Evolutionary conservation across 2,329 filamentous ascomycete species (phyloP).

Genomic region (Davidsoniella virescens): DNA sequence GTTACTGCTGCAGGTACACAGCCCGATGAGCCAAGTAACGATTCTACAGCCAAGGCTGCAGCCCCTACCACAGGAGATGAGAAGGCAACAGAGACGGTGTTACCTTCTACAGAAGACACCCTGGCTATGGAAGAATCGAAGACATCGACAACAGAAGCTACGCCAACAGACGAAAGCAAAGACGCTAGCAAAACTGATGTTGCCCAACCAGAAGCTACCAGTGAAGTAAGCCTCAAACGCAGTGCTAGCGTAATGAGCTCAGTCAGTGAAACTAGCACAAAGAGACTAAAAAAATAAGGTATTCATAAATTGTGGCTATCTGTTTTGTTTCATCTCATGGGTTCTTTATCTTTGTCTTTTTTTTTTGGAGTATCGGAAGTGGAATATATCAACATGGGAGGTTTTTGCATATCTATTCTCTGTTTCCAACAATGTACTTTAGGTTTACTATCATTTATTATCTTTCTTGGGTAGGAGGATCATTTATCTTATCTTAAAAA

Average conservation of each 20-base stretch:
- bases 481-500: too few species aligned
- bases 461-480: too few species aligned
- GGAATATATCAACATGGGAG: neutral
- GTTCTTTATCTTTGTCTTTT: neutral
- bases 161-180: conserved; percentile 21
- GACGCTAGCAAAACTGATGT: conserved; percentile 16
- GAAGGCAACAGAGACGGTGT: neutral
- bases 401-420: too few species aligned
- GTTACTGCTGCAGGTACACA: neutral
- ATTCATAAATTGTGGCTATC: neutral
- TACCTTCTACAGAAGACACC: too few species aligned
- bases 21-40: conserved; percentile 4
- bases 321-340: neutral
- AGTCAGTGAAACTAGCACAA: conserved; percentile 45
- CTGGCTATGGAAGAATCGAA: too few species aligned
- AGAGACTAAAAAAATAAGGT: conserved; percentile 39
- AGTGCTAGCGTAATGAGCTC: conserved; percentile 69
- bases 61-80: conserved; percentile 13
- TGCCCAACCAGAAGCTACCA: conserved; percentile 23
- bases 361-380: neutral
- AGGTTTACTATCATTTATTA: too few species aligned
- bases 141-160: conserved; percentile 14
- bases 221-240: conserved; percentile 42
- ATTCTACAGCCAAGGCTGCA: conserved; percentile 11
- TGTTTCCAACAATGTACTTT: too few species aligned